Evolutionary conservation across 352 stramenopile genomes (phyloP), one percentile per base, ranked within the genome.

Genomic region (Pythium brassicae): DNA sequence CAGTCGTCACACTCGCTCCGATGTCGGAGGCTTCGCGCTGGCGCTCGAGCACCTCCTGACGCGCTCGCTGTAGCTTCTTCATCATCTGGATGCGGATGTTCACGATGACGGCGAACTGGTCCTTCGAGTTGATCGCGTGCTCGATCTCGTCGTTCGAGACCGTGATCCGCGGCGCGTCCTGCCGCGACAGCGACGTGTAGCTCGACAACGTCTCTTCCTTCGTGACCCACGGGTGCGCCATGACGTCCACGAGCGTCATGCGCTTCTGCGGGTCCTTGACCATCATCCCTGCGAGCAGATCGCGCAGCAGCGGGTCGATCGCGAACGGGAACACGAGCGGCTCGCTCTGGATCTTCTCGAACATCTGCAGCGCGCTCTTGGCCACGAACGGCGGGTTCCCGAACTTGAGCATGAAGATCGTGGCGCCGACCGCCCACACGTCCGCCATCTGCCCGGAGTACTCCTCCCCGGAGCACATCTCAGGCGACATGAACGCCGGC

Each of bases 401-500:
- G 51, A 90, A 96, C 54, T 89, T 89, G 23, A 90, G 69, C 81
- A 96, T 95, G 70, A 89, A 96, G n/a, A 94, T 62, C 11, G 83
- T 95, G 2, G 81, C 87, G 17, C 92, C 90, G 1, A 97, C 73
- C 0, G 92, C 89, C 88, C 91, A 98, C 32, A 97, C 81, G 61
- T 98, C 92, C 0, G 88, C 92, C 8, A 96, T 59, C 35, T 95
- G 86, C 6, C 89, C 92, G 0, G 78, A 90, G 57, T 89, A 86
- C 23, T 88, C 83, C n/a, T 86, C 76, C 0, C 73, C 83, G 0
- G 79, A 86, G 60, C 88, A 97, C 71, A 97, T 94, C 65, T 98
- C 92, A 3, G 92, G 92, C 0, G 88, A 90, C 87, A 97, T 96
- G 57, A 97, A 97, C 4, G 89, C 89, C 12, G 90, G 89, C 0